Conservation (phyloP, 1,284 basidiomycete genomes). For the Trichosporon sp. region DNA sequence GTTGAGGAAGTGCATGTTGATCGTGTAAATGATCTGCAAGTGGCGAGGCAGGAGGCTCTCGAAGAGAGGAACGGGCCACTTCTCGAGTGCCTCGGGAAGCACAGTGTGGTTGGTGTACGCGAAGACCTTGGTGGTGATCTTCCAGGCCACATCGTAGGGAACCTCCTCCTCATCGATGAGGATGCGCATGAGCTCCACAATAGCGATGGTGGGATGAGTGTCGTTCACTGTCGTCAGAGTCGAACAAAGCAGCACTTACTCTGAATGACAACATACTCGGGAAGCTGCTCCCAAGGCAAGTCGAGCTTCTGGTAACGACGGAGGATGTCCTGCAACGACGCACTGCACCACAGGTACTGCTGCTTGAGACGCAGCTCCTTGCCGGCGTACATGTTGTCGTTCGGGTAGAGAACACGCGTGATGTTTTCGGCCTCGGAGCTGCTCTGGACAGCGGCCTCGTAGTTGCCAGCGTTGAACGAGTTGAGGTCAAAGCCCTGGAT, state of each 20-base stretch:
- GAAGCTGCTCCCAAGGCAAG: slow-evolving; percentile 54
- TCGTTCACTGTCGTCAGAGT: slow-evolving; percentile 49
- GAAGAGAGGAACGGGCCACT: slow-evolving; percentile 81
- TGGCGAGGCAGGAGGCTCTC: slow-evolving; percentile 68
- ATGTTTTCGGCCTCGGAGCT: slow-evolving; percentile 85
- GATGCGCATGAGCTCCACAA: slow-evolving; percentile 90
- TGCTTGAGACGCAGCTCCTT: slow-evolving; percentile 90
- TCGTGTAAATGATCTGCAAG: slow-evolving; percentile 79
- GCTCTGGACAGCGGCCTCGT: slow-evolving; percentile 76
- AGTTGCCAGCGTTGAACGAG: slow-evolving; percentile 88
- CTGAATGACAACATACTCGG: slow-evolving; percentile 83
- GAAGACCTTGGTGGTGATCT: slow-evolving; percentile 78
- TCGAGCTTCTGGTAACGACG: slow-evolving; percentile 52
- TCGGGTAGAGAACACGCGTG: slow-evolving; percentile 72
- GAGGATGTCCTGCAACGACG: slow-evolving; percentile 74
- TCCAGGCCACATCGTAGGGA: slow-evolving; percentile 77
- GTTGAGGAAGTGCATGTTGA: slow-evolving; percentile 57
- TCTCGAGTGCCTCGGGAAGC: slow-evolving; percentile 53
- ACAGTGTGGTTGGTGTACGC: slow-evolving; percentile 87
- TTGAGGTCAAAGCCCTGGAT: slow-evolving; percentile 88
- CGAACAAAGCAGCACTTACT: slow-evolving; percentile 29
- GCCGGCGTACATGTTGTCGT: slow-evolving; percentile 56
- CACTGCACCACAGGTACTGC: slow-evolving; percentile 76
- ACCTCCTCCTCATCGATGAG: slow-evolving; percentile 76
- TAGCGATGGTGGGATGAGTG: slow-evolving; percentile 89